phyloP scores from a whole-genome alignment of 352 stramenopile genomes.

The Pythium insidiosum region DNA sequence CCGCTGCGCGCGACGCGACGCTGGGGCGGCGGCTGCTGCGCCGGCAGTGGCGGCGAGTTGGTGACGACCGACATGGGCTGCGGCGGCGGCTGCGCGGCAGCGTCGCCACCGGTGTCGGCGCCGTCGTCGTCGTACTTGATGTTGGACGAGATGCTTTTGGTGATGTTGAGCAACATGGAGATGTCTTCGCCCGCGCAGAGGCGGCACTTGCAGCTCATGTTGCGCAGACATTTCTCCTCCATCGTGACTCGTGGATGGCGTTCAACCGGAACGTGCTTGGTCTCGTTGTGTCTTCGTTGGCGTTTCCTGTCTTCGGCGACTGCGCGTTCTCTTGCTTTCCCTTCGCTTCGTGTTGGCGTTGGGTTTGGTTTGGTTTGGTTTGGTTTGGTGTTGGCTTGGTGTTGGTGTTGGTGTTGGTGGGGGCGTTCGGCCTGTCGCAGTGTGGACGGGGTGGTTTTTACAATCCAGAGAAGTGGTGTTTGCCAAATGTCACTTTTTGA shows the following conservation, averaged over 20 bases:
- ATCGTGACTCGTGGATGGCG: slow-evolving; percentile 20
- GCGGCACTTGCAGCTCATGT: slow-evolving; percentile 81
- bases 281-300: no score
- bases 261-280: no score
- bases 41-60: slow-evolving; percentile 37
- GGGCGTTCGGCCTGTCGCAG: no score
- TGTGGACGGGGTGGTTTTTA: no score
- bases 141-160: slow-evolving; percentile 74
- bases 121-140: slow-evolving; percentile 54
- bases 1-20: not conserved
- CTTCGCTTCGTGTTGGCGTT: not conserved
- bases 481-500: no score
- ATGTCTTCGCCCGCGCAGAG: slow-evolving; percentile 80
- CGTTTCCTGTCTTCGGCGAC: no score
- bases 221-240: slow-evolving; percentile 77
- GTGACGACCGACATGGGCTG: slow-evolving; percentile 18
- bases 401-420: no score
- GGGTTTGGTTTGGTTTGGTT: no score
- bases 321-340: slow-evolving; percentile 4
- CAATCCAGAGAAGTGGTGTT: no score
- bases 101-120: not conserved
- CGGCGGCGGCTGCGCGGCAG: slow-evolving; percentile 13
- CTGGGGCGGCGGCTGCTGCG: slow-evolving; percentile 3
- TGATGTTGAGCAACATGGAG: slow-evolving; percentile 63
- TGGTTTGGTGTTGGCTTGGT: no score